Conservation (phyloP, 1,284 basidiomycete genomes). For the Rugosomyces carneus region DNA sequence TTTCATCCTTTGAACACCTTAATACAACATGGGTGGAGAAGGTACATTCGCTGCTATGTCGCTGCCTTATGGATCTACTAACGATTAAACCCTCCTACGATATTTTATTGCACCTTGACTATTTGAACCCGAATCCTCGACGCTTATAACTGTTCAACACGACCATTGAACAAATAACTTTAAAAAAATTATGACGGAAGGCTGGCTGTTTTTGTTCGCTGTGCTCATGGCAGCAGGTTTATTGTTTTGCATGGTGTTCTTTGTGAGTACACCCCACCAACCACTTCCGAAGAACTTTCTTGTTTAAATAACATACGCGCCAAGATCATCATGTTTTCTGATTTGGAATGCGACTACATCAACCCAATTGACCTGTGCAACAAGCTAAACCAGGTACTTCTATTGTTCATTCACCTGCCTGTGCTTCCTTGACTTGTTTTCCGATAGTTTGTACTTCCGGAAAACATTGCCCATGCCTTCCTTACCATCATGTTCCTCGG, state of each 20-base stretch:
- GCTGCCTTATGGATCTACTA: constrained; percentile 7
- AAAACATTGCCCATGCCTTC: constrained; percentile 93
- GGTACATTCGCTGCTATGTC: constrained; percentile 18
- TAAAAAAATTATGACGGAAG: constrained; percentile 31
- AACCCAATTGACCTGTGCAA: constrained; percentile 99
- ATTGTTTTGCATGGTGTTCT: constrained; percentile 97
- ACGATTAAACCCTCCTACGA: constrained; percentile 18
- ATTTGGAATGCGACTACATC: constrained; percentile 98
- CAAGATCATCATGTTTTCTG: constrained; percentile 99
- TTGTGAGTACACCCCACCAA: constrained; percentile 54
- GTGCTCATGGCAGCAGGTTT: constrained; percentile 90
- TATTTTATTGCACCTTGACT: constrained; percentile 18
- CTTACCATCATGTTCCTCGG: constrained; percentile 86
- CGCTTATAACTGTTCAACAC: neutral
- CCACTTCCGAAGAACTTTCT: neutral
- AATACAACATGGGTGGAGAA: constrained; percentile 21
- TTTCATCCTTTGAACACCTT: constrained; percentile 6
- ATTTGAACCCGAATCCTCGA: neutral
- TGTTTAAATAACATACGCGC: neutral
- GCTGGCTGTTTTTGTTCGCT: constrained; percentile 92
- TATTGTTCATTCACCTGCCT: neutral
- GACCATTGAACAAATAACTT: no score
- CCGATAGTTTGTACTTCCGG: constrained; percentile 89
- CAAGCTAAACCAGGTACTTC: constrained; percentile 91
- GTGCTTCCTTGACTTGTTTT: neutral